phyloP scores from a whole-genome alignment of 352 stramenopile species.

The Phytophthora nicotianae region DNA sequence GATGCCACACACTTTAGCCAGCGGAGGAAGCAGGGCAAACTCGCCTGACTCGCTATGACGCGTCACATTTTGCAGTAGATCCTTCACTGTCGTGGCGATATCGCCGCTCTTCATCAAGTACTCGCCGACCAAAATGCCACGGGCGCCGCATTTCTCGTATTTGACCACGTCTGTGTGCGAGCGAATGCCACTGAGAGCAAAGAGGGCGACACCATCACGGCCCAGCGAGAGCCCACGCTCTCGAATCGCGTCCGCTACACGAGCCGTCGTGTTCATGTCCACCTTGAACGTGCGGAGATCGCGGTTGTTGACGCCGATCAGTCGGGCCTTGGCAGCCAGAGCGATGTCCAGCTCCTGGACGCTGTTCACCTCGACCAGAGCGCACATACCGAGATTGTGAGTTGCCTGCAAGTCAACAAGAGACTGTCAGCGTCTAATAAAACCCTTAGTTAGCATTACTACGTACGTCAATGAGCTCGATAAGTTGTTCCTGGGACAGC shows the following conservation, averaged over 20 bases:
- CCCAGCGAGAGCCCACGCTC: constrained; percentile 72
- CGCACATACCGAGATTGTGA: constrained; percentile 94
- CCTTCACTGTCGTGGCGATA: constrained; percentile 84
- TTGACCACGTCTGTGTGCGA: constrained; percentile 91
- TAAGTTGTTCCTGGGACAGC: constrained; percentile 63
- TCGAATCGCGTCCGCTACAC: constrained; percentile 86
- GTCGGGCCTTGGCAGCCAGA: constrained; percentile 86
- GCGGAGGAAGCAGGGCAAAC: constrained; percentile 40
- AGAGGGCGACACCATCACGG: constrained; percentile 82
- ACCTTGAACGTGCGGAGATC: constrained; percentile 99
- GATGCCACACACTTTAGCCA: constrained; percentile 96
- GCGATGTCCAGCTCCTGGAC: constrained; percentile 95
- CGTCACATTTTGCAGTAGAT: constrained; percentile 51
- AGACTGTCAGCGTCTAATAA: constrained; percentile 6
- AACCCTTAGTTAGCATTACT: neutral
- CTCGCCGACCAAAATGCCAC: constrained; percentile 95
- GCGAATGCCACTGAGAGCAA: constrained; percentile 97
- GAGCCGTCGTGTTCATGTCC: constrained; percentile 95
- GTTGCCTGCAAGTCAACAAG: constrained; percentile 55
- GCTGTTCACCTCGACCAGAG: constrained; percentile 98
- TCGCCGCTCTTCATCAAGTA: constrained; percentile 97
- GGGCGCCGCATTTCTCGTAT: constrained; percentile 90
- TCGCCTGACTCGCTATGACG: constrained; percentile 39
- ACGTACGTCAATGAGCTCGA: constrained; percentile 64
- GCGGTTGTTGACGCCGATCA: constrained; percentile 99